Evolutionary conservation across 176 grass and related monocot species (phyloP), one percentile per base, ranked within the genome.

Genomic region (Pharus latifolius): DNA sequence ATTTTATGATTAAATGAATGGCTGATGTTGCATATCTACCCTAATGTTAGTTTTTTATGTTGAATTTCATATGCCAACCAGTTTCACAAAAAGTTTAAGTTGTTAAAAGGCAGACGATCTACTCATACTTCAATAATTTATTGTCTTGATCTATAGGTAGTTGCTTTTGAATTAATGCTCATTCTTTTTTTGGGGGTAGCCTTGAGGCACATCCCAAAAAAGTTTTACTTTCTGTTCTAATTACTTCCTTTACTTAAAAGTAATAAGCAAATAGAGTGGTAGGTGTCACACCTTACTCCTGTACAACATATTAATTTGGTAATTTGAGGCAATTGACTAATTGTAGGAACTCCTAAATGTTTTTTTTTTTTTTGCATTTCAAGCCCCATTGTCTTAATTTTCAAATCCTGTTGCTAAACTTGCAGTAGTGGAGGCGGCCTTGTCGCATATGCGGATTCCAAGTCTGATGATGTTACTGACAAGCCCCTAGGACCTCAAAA

Each of bases 371-470:
- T n/a, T 60, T 52, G 23, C 61, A 33, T 45, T 72, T 20, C 34
- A 29, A n/a, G 38, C 33, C 13, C 10, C 10, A 41, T 44, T 53
- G 18, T 43, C 14, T 20, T 49, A 53, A 27, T 62, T 54, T 83
- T 61, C 30, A 63, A 72, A 43, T 28, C 15, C 40, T 72, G 29
- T 19, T 74, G 32, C 8, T n/a, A 0, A 69, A 56, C 49, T 49
- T 82, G 43, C 86, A 93, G 89, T 76, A 79, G 93, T 11, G 86
- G 89, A 44, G 93, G 89, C 41, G 93, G 89, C 41, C 79, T 97
- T 1, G 83, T 92, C 3, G 93, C 89, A 2, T 97, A 97, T 49
- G 93, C 93, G 0, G 93, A 97, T 27, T 85, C 83, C 12, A 64
- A 80, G 59, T 67, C 80, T n/a, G 77, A 77, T 45, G 59, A 76